These are phyloP conservation scores for Lasiosphaeria miniovina DNA, from an alignment of 495 filamentous ascomycete species.

Conservation along the genomic window DNA sequence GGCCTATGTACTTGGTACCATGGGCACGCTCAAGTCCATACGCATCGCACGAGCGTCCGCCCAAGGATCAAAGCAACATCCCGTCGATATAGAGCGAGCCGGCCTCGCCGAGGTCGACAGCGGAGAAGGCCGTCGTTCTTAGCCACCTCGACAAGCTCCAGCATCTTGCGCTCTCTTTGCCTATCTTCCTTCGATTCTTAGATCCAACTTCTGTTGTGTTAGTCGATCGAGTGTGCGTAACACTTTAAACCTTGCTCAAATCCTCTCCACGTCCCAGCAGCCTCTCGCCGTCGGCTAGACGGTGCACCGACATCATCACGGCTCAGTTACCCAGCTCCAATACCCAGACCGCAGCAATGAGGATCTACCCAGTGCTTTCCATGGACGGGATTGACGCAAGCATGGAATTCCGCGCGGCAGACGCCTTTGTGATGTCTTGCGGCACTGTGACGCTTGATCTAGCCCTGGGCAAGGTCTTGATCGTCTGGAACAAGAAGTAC, in stretches of 20 bases:
- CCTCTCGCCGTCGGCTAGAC: no score
- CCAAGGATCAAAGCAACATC: neutral
- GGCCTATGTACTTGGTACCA: slow-evolving; percentile 4
- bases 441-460: slow-evolving; percentile 45
- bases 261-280: no score
- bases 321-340: no score
- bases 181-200: no score
- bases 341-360: neutral
- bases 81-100: neutral
- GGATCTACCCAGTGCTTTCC: slow-evolving; percentile 3
- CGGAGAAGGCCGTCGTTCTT: neutral
- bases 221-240: no score
- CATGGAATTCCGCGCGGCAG: slow-evolving; percentile 35
- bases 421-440: slow-evolving; percentile 41
- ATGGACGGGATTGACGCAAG: slow-evolving; percentile 27
- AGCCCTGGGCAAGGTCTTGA: slow-evolving; percentile 31
- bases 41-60: neutral
- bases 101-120: neutral
- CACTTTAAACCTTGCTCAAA: no score
- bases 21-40: neutral
- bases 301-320: no score
- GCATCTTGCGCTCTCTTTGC: no score
- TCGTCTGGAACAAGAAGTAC: slow-evolving; percentile 42
- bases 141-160: no score
- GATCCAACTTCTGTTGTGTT: no score